A percentile compares a stretch with the other conserved stretches of the same genome.
These are phyloP conservation scores for Fimicolochytrium jonesii DNA, from an alignment of 192 early-diverging fungal genomes.

Conservation along the genomic window DNA sequence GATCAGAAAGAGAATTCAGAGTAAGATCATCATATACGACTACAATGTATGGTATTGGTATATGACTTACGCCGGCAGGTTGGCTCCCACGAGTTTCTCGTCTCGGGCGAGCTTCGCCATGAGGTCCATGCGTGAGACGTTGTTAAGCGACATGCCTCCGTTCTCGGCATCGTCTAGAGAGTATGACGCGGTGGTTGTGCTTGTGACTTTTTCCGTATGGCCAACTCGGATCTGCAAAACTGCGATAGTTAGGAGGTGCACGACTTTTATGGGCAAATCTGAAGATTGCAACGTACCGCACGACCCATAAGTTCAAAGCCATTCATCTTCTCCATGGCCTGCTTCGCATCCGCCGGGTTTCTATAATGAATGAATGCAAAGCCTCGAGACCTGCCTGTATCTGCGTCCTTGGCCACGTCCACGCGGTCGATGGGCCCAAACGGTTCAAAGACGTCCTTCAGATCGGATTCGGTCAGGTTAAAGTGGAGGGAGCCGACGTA, in stretches of 20 bases:
- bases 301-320: constrained; percentile 74
- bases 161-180: constrained; percentile 45
- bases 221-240: constrained; percentile 67
- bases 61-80: constrained; percentile 20
- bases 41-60: neutral
- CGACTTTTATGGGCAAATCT: neutral
- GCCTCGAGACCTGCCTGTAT: constrained; percentile 68
- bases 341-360: constrained; percentile 65
- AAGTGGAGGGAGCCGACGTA: constrained; percentile 48
- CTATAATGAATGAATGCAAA: constrained; percentile 80
- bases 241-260: neutral
- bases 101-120: constrained; percentile 74
- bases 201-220: constrained; percentile 55
- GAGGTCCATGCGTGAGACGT: constrained; percentile 66
- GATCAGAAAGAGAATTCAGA: neutral
- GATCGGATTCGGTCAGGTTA: constrained; percentile 58
- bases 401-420: constrained; percentile 70
- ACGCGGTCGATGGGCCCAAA: constrained; percentile 84
- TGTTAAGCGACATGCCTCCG: constrained; percentile 62
- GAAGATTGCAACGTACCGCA: constrained; percentile 21
- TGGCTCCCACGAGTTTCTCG: constrained; percentile 7
- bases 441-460: constrained; percentile 74
- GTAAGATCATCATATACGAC: too few species aligned
- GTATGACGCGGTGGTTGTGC: constrained; percentile 4
- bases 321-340: constrained; percentile 79